These are phyloP conservation scores for Skeletonema marinoi DNA, from an alignment of 108 stramenopile genomes.

Conservation along the genomic window DNA sequence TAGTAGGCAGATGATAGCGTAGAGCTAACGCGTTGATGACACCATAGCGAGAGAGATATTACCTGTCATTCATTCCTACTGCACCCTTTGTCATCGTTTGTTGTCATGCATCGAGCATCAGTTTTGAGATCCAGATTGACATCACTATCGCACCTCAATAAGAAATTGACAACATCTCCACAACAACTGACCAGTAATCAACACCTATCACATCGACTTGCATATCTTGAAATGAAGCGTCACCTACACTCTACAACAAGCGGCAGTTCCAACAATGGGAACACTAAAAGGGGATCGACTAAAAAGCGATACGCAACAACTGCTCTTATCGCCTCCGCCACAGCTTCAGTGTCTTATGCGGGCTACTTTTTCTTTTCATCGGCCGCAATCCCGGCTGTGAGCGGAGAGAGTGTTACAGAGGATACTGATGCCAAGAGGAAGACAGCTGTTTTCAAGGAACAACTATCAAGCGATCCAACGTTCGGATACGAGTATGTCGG, in stretches of 20 bases:
- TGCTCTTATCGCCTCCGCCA: neutral
- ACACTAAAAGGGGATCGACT: neutral
- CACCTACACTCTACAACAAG: neutral
- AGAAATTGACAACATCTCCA: too few species aligned
- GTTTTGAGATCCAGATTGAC: slow-evolving; percentile 91
- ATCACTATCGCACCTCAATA: slow-evolving; percentile 41
- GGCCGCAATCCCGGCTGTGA: neutral
- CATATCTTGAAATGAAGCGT: neutral
- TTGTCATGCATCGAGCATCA: neutral
- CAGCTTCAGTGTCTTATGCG: neutral
- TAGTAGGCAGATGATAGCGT: too few species aligned
- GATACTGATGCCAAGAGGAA: neutral
- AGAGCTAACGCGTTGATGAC: too few species aligned
- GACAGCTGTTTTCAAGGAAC: neutral
- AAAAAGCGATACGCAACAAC: neutral
- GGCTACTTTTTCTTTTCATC: neutral
- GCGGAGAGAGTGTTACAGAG: neutral
- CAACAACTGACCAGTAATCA: too few species aligned
- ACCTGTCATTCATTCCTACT: neutral
- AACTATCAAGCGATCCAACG: neutral
- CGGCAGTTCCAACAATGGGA: neutral
- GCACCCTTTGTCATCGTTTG: neutral
- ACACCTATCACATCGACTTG: neutral
- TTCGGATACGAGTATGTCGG: slow-evolving; percentile 46
- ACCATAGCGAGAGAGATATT: neutral